Evolutionary conservation across 73 alveolate genomes (phyloP).

Genomic region (Effrenium voratum): DNA sequence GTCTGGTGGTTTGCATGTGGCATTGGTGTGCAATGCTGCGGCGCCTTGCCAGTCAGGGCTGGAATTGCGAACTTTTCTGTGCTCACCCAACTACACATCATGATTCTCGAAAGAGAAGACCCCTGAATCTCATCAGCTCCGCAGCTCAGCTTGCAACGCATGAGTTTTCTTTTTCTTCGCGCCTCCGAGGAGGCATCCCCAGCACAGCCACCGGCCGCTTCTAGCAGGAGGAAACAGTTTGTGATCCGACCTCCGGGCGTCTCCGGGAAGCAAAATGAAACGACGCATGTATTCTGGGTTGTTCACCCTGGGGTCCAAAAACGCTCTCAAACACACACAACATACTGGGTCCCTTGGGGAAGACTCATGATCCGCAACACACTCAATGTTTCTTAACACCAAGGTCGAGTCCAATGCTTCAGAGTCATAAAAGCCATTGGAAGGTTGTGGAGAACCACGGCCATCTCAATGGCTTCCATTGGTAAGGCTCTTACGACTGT

Average conservation of each 20-base stretch:
- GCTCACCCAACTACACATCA: too few species aligned
- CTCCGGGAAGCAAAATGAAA: not conserved
- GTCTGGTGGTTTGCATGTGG: not conserved
- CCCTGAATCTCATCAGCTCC: too few species aligned
- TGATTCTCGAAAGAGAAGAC: too few species aligned
- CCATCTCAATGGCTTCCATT: too few species aligned
- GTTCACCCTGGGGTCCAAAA: not conserved
- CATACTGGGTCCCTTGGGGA: not conserved
- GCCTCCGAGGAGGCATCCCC: constrained; percentile 48
- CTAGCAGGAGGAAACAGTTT: constrained; percentile 58
- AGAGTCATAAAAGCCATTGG: not conserved
- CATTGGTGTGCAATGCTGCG: too few species aligned
- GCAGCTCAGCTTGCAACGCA: too few species aligned
- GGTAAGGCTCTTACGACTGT: too few species aligned
- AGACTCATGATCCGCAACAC: not conserved
- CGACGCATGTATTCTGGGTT: not conserved
- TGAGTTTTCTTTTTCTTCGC: too few species aligned
- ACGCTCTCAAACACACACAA: not conserved
- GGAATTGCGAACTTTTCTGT: too few species aligned
- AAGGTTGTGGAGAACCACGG: too few species aligned
- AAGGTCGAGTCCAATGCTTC: not conserved
- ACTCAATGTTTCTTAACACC: not conserved
- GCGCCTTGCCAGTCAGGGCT: too few species aligned
- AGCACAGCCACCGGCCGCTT: constrained; percentile 67
- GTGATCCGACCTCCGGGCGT: constrained; percentile 46